Evolutionary conservation across 2,329 filamentous ascomycete genomes (phyloP), one percentile per base, ranked within the genome.

Genomic region (Aureobasidium sp.): DNA sequence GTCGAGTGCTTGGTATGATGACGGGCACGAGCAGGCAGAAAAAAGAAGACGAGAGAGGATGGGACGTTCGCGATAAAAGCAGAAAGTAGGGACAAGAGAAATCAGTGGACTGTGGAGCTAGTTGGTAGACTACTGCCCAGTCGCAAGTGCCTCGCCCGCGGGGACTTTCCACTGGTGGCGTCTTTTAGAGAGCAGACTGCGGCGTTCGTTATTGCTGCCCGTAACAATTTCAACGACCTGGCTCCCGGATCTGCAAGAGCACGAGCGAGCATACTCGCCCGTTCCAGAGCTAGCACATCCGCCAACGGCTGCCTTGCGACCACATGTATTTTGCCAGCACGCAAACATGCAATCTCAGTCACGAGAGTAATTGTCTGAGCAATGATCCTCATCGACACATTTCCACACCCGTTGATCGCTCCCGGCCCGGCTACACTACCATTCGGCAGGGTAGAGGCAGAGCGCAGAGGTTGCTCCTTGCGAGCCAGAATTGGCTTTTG

Each of bases 361-460:
- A 32, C 34, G 12, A 52, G 51, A 29, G 37, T 17, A 43, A 32
- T 17, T 27, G 3, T 57, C 41, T n/a, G 39, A 46, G 29, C 53
- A 57, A 15, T 57, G 53, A 57, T 57, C 27, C 20, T 29, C 32
- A 59, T 59, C 34, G 43, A 39, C 37, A 47, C 55, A 59, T 59
- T 47, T 59, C 55, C 55, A 59, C 55, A 39, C 55, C 55, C 55
- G 55, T 59, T 59, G 55, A 59, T 59, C 55, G 55, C 55, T 59
- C 32, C 12, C 55, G 43, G 55, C 32, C 55, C 55, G 55, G 55
- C 55, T 59, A 37, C 37, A 29, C 39, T 59, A 47, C 43, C 55
- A 47, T 39, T 59, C 43, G 41, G 55, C 55, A 47, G 41, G 43
- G 32, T 20, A 37, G 26, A 24, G 39, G 55, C 57, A 51, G 47